Percentiles rank a stretch among this genome's conserved stretches.
Conservation (phyloP, 345 rosid species). For the Salix udensis region DNA sequence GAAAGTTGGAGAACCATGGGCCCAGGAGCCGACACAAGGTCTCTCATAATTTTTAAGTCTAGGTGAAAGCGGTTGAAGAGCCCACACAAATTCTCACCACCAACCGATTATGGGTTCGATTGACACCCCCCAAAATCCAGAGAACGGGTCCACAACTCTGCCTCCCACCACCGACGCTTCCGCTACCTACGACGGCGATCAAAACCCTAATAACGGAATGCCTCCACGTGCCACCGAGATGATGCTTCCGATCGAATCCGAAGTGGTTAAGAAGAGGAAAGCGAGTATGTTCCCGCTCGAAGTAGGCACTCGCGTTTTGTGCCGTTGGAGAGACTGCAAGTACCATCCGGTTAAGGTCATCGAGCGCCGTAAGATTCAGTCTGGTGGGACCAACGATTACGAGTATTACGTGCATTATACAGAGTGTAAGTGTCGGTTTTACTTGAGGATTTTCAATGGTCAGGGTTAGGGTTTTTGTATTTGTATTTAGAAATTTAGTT, state of each 20-base stretch:
- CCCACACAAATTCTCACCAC: not conserved
- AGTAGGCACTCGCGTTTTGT: slow-evolving; percentile 94
- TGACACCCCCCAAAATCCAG: slow-evolving; percentile 42
- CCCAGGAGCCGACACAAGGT: not conserved
- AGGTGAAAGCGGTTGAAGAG: not conserved
- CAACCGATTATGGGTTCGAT: slow-evolving; percentile 63
- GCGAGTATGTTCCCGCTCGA: slow-evolving; percentile 68
- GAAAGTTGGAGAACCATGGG: not conserved
- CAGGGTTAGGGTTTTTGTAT: slow-evolving; percentile 24
- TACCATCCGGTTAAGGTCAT: slow-evolving; percentile 94
- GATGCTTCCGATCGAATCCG: slow-evolving; percentile 37
- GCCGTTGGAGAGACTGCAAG: slow-evolving; percentile 96
- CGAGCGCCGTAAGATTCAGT: slow-evolving; percentile 67
- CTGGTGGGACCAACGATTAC: slow-evolving; percentile 58
- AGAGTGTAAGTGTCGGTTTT: slow-evolving; percentile 57
- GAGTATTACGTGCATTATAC: slow-evolving; percentile 98
- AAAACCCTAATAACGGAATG: slow-evolving; percentile 23
- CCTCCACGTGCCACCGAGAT: slow-evolving; percentile 17
- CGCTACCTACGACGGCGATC: slow-evolving; percentile 29
- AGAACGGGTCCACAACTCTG: slow-evolving; percentile 29
- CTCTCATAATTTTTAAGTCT: not conserved
- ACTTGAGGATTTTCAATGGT: not conserved
- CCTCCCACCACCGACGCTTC: slow-evolving; percentile 12
- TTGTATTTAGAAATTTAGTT: not conserved
- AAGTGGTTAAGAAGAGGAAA: slow-evolving; percentile 57